These are phyloP conservation scores for Nelumbo lutea DNA, from an alignment of 164 flowering plant species.

Conservation along the genomic window DNA sequence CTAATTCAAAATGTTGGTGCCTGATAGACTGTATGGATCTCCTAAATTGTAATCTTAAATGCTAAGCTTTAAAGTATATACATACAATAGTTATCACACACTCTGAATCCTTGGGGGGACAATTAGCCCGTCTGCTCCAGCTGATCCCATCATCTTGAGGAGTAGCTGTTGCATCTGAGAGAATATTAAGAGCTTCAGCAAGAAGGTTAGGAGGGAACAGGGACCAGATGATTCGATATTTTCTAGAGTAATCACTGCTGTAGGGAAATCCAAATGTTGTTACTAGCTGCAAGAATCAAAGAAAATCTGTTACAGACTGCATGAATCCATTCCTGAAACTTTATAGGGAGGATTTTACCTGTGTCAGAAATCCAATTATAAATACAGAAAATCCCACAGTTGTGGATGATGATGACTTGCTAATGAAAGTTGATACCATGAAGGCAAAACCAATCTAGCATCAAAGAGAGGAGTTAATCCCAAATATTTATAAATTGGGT, in stretches of 20 bases:
- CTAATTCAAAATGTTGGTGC: not conserved
- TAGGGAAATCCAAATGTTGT: conserved; percentile 63
- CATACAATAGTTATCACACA: conserved; percentile 65
- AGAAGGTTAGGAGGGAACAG: conserved; percentile 74
- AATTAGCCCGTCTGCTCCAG: conserved; percentile 50
- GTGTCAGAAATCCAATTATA: conserved; percentile 57
- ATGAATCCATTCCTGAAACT: not conserved
- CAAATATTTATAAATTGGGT: not conserved
- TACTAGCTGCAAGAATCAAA: conserved; percentile 43
- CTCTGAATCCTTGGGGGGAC: conserved; percentile 45
- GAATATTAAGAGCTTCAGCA: conserved; percentile 45
- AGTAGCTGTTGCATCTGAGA: conserved; percentile 51
- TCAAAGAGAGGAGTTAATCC: not conserved
- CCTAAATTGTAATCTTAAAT: not conserved
- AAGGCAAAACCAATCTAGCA: conserved; percentile 55
- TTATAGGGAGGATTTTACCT: conserved; percentile 30
- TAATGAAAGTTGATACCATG: conserved; percentile 60
- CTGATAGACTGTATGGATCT: not conserved
- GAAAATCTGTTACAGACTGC: conserved; percentile 1
- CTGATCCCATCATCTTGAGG: conserved; percentile 60
- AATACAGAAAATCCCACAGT: conserved; percentile 57
- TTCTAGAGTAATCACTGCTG: conserved; percentile 14
- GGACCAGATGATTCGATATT: conserved; percentile 44
- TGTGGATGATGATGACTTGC: conserved; percentile 62
- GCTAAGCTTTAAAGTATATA: conserved; percentile 4